phyloP scores from a whole-genome alignment of 257 asterid genomes.

The Solanum pinnatisectum region DNA sequence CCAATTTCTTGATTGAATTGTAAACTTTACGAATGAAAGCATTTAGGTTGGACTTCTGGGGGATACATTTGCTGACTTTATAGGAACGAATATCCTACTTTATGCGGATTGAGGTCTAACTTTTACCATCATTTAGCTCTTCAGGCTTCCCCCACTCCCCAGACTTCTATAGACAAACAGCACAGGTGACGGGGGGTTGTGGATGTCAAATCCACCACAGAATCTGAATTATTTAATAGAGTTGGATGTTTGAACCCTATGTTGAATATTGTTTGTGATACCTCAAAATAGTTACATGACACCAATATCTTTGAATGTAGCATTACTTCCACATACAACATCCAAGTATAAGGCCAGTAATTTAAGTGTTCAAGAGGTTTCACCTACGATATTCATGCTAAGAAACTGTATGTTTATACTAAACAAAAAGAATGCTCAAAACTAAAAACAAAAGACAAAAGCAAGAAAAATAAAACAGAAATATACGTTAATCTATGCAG shows the following conservation, averaged over 20 bases:
- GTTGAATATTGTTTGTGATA: not conserved
- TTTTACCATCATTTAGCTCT: not conserved
- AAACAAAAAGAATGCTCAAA: not conserved
- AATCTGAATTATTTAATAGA: not conserved
- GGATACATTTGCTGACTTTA: not conserved
- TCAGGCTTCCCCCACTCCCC: not conserved
- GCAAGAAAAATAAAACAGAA: not conserved
- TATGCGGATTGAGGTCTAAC: not conserved
- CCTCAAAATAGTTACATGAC: not conserved
- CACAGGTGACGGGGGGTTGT: not conserved
- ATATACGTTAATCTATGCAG: not conserved
- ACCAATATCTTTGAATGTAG: not conserved
- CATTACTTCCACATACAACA: not conserved
- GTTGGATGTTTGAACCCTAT: not conserved
- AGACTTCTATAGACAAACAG: not conserved
- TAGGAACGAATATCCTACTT: not conserved
- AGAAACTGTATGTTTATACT: not conserved
- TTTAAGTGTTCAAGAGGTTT: not conserved
- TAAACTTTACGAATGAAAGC: not conserved
- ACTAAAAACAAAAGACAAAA: not conserved
- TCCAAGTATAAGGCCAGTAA: not conserved
- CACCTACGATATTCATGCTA: not conserved
- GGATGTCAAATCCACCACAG: not conserved
- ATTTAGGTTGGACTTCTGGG: not conserved
- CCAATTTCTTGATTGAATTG: not conserved